Base-by-base conservation (phyloP, 2,329 filamentous ascomycete species). In the Fusarium dlaminii region DNA sequence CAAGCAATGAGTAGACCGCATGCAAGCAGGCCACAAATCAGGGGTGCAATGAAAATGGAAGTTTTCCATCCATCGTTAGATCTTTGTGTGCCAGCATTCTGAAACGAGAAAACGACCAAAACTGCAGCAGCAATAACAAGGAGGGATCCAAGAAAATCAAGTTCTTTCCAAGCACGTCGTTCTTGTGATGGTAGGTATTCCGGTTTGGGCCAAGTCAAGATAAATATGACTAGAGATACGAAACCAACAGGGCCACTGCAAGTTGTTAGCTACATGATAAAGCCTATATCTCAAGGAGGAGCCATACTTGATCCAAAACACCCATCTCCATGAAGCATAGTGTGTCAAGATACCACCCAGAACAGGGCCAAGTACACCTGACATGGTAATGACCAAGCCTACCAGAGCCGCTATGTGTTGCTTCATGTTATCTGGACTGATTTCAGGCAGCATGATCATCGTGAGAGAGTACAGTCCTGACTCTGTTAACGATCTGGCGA, bases 221-320 rank as follows among this genome's bases (percentile, higher is more conserved):
- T 79, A 70, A 91, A 87, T 2, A 88, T 72, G 13, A 82, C 55
- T 27, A 88, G 77, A 5, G 89, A 86, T 3, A 85, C 69, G 43
- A 79, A 76, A 3, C 87, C 87, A 18, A 90, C 80, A 2, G 89
- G 88, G 5, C 85, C 87, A 75, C 87, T 89, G 20, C 22, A 32
- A 17, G 29, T 9, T 32, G 46, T 78, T 42, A 72, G 64, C 37
- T 37, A 12, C 3, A 45, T 32, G 27, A 12, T 22, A 17, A 29
- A 29, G 12, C 14, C n/a, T 45, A 6, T 42, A 17, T 18, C 8
- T 17, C 20, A 42, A 24, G 20, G 6, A 29, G n/a, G 43, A 34
- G 42, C 8, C 27, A 30, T 74, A 88, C 87, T 90, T 90, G 76
- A 90, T 87, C 86, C 87, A 90, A 78, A 90, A 90, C 5, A 90